Base-by-base conservation (phyloP, 106 monocot species). In the Phalaenopsis equestris region DNA sequence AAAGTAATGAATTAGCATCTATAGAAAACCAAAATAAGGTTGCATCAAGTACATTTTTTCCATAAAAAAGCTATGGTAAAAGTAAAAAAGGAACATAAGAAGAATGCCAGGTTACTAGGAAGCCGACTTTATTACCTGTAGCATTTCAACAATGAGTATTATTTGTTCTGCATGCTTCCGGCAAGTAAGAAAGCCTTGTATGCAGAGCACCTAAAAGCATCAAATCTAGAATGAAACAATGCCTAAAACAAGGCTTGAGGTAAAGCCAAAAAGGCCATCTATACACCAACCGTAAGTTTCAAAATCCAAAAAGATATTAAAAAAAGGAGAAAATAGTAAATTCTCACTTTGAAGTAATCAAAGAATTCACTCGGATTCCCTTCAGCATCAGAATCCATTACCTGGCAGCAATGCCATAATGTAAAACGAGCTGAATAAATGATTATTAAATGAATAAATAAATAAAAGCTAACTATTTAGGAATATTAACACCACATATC, bases 381-480 rank as follows among this genome's bases (percentile, higher is more conserved):
- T 84, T 98, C 98, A 41, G 98, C 98, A 88, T 98, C 98, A 72
- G 98, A 98, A 79, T 98, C 98, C 98, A 98, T 98, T 45, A 98
- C 94, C 98, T 98, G 84, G 56, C 39, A 82, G 47, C 58, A 79
- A 65, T 76, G 46, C 24, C 4, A 55, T 36, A 70, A 70, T 4
- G 41, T 15, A 36, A 55, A 18, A 58, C 55, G 57, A 78, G 67
- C 42, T 18, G n/a, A 72, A 41, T 17, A 64, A 55, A 37, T 24
- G 41, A 39, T 57, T 36, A 38, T 11, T 47, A 23, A 12, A 1
- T 12, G 14, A 55, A 19, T 30, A 30, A 30, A 30, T 30, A 30
- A 30, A 30, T 30, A 30, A 55, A 43, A 21, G 17, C 18, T 42
- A 43, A 42, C 18, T 7, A 18, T 74, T 42, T 14, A 74, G 19